Evolutionary conservation across 1,139 yeast species (phyloP).

Genomic region (Barnettozyma hawaiiensis): DNA sequence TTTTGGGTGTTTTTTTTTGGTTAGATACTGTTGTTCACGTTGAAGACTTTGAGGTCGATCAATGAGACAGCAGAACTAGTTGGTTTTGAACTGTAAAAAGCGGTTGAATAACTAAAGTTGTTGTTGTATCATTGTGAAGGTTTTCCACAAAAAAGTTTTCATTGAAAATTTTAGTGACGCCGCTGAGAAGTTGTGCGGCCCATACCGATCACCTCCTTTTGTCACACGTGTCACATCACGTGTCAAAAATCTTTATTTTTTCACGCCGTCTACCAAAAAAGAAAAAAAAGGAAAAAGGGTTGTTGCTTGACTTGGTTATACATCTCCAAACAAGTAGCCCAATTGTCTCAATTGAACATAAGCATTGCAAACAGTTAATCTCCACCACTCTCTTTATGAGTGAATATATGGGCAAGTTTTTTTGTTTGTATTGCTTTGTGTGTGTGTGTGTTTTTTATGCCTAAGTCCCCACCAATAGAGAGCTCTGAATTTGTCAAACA

Average conservation of each 20-base stretch:
- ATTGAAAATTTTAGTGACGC: constrained; percentile 3
- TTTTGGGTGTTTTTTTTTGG: constrained; percentile 7
- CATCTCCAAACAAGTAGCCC: too few species aligned
- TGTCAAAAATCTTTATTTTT: too few species aligned
- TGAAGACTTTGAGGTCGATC: constrained; percentile 2
- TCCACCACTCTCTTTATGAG: too few species aligned
- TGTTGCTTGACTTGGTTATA: too few species aligned
- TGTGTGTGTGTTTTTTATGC: too few species aligned
- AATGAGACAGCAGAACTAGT: constrained; percentile 2
- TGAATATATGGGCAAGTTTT: too few species aligned
- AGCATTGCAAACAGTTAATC: too few species aligned
- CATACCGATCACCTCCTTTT: not conserved
- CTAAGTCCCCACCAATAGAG: not conserved
- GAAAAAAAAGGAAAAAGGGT: too few species aligned
- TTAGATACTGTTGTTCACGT: constrained; percentile 3
- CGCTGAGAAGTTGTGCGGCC: not conserved
- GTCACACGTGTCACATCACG: not conserved
- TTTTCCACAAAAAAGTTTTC: constrained; percentile 3
- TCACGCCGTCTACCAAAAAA: too few species aligned
- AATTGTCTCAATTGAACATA: too few species aligned
- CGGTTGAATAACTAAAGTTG: constrained; percentile 9
- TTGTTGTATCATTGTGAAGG: constrained; percentile 3
- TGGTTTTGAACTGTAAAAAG: constrained; percentile 4
- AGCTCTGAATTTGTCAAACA: not conserved
- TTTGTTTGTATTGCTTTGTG: too few species aligned